Evolutionary conservation across 2,329 filamentous ascomycete genomes (phyloP), one percentile per base, ranked within the genome.

Genomic region (Lecanicillium sp.): DNA sequence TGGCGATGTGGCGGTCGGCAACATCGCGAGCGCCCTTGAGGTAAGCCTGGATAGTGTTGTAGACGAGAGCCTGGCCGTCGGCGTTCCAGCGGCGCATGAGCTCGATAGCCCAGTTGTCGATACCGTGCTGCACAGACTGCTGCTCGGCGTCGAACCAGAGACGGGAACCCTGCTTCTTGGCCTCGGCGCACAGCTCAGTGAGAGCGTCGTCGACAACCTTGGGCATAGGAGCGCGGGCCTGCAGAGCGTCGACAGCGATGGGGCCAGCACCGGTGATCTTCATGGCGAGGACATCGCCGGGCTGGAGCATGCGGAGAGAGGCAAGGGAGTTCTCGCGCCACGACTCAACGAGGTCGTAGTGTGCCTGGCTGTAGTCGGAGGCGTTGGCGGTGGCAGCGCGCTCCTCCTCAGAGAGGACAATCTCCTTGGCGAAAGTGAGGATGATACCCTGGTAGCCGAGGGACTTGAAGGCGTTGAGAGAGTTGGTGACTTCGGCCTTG

Each of bases 71-170:
- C 43, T 73, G 71, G 41, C 75, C 75, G 0, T 62, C 67, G 54
- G 69, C 74, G 66, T 90, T 90, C 69, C 84, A 87, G 58, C 74
- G 77, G 55, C 78, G 75, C 74, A 88, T 86, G 55, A 87, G 81
- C n/a, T 74, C 67, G 33, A 89, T 63, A 1, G 81, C 84, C 82
- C 87, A 88, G 49, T 78, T 73, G 62, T 89, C 81, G 52, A 90
- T 88, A 5, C 86, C 86, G 9, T 73, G 67, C 65, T 90, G 85
- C 15, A 89, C 75, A 41, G 77, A 73, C 45, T 80, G 79, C 62
- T 90, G 86, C 65, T 94, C 88, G 2, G 87, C 87, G 54, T 90
- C 86, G 53, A 90, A 84, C 2, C 91, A 76, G 2, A 93, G 71
- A 5, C 77, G 74, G 2, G 90, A 77, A n/a, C 80, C 77, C 49